Conservation (phyloP, 441 rosid species). For the Macaranga tanarius region DNA sequence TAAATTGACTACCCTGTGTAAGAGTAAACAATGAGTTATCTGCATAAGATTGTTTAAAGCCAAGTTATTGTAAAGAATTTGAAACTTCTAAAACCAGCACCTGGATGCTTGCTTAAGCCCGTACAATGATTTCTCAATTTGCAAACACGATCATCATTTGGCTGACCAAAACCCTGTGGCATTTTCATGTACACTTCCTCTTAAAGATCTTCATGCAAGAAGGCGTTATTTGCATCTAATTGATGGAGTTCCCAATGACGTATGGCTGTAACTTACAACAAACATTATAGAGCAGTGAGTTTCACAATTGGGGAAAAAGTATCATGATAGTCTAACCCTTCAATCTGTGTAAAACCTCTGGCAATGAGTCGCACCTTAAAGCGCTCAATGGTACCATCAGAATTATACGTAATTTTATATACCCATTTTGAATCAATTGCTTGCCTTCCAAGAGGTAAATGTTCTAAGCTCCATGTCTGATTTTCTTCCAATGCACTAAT, state of each 20-base stretch:
- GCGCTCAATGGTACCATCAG: background rate
- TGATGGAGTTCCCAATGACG: background rate
- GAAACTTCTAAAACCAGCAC: background rate
- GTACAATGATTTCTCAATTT: background rate
- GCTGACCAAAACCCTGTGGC: background rate
- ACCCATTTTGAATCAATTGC: conserved; percentile 1
- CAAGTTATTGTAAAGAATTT: background rate
- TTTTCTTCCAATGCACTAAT: background rate
- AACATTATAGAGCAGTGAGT: background rate
- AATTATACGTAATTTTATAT: background rate
- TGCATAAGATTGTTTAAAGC: background rate
- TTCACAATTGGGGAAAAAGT: background rate
- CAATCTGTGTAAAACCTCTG: background rate
- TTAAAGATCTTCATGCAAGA: background rate
- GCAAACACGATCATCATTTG: background rate
- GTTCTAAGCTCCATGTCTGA: background rate
- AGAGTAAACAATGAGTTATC: background rate
- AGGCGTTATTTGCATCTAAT: background rate
- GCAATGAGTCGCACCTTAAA: background rate
- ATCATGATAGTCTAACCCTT: background rate
- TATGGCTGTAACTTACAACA: background rate
- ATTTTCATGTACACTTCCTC: background rate
- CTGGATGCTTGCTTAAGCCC: background rate
- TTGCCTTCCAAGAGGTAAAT: background rate
- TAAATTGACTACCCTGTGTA: background rate